Base-by-base conservation (phyloP, 768 basidiomycete species). In the Omphalotus guepiniiformis region DNA sequence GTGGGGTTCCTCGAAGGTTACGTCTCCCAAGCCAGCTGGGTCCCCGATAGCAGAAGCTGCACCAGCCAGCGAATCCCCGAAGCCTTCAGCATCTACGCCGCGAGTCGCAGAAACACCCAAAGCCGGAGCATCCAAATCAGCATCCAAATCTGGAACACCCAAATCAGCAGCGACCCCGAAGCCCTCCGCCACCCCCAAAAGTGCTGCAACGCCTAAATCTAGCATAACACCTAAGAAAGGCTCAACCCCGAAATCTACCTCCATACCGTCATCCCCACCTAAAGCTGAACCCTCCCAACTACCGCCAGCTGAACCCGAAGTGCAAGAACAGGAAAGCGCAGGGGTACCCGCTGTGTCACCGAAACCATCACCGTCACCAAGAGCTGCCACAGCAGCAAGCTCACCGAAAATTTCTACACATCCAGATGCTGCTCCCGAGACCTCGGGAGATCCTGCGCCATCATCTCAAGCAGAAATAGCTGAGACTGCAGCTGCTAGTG, bases 341-440 rank as follows among this genome's bases (percentile, higher is more conserved):
- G 43, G 32, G 41, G 48, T 48, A 26, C 45, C 38, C 9, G 47
- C 46, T 18, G 57, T 51, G 43, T 32, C 32, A 28, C 13, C 19
- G 48, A 32, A 36, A 13, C 27, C 34, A 42, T 13, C 15, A 12
- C 6, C 21, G 29, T 22, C 2, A 8, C 18, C 35, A 37, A 11
- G 43, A 51, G 26, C 36, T 39, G 3, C 30, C 9, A 9, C 44
- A 27, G 39, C 47, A 19, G 35, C 37, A 3, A 41, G 26, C 19
- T 21, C 35, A 44, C 39, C 26, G 25, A 28, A 38, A 52, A 41
- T 21, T 45, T n/a, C 39, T 7, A 34, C 38, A 45, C 43, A 51
- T 35, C 23, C 16, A 49, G 49, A 35, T 15, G 26, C 42, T 7
- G 42, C 19, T 32, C 15, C 42, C 13, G 18, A 6, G 12, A n/a